phyloP scores from a whole-genome alignment of 768 basidiomycete species.

The Podaxis sp. region DNA sequence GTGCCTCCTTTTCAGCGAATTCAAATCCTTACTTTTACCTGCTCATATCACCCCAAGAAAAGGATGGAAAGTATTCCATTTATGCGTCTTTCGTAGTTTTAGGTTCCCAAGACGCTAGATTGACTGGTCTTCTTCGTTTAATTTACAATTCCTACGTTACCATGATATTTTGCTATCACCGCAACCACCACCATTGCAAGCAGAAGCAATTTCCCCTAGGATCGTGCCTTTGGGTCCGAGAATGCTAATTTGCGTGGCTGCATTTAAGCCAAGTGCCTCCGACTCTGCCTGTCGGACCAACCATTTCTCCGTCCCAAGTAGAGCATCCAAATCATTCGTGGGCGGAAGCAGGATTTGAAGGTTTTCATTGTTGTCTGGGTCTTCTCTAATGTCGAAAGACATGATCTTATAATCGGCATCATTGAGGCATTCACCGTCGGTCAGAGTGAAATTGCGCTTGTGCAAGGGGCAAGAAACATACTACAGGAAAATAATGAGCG shows the following conservation, averaged over 20 bases:
- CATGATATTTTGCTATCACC: too few species aligned
- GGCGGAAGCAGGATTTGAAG: slow-evolving; percentile 51
- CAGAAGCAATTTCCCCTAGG: too few species aligned
- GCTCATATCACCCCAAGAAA: too few species aligned
- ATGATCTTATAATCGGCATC: slow-evolving; percentile 57
- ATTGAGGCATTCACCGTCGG: slow-evolving; percentile 52
- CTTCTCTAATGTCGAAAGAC: slow-evolving; percentile 51
- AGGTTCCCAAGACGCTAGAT: too few species aligned
- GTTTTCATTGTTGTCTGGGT: slow-evolving; percentile 21
- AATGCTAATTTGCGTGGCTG: slow-evolving; percentile 28
- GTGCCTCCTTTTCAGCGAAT: too few species aligned
- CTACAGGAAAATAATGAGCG: slow-evolving; percentile 5
- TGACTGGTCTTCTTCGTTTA: too few species aligned
- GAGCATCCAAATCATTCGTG: slow-evolving; percentile 48
- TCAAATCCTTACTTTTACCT: too few species aligned
- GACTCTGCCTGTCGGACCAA: slow-evolving; percentile 51
- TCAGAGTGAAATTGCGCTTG: slow-evolving; percentile 60
- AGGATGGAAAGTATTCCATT: too few species aligned
- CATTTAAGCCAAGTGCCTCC: slow-evolving; percentile 28
- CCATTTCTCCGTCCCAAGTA: slow-evolving; percentile 65
- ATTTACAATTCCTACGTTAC: too few species aligned
- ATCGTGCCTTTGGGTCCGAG: too few species aligned
- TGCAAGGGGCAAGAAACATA: slow-evolving; percentile 52
- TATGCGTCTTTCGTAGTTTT: too few species aligned
- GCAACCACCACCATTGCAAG: too few species aligned